Evolutionary conservation across 345 rosid genomes (phyloP), one percentile per base, ranked within the genome.

Genomic region (Hevea brasiliensis): DNA sequence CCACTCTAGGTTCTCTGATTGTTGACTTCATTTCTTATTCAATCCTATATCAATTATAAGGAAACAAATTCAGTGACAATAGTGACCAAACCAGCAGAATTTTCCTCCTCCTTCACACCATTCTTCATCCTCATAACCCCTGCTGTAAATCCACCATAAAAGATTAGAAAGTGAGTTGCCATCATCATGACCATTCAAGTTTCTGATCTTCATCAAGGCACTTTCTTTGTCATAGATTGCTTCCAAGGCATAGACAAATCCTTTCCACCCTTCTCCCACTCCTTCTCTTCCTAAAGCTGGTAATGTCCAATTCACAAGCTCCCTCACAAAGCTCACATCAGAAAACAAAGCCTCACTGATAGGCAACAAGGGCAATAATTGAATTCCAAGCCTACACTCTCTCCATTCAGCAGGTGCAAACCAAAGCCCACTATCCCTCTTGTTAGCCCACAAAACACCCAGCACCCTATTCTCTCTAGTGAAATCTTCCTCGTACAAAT

Each of bases 211-310:
- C 80, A 85, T 84, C 83, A 90, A 66, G 2, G 92, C 97, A 51
- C 81, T 80, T 50, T 82, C 91, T 79, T 79, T 85, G 66, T 89
- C 92, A 35, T 88, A 90, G 14, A 82, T 79, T 18, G 84, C 96
- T 84, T 94, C 91, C 86, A 95, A 81, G 7, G 94, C 90, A 75
- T 88, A 90, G 20, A 83, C 89, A 72, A 92, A 90, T 24, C 98
- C 98, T 84, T 92, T 94, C 98, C 98, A 94, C 20, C 97, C 96
- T 79, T 89, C 97, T 53, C 88, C 98, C 21, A 88, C 97, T 18
- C 87, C 84, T 7, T 83, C 92, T 77, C 97, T 88, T 15, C 9
- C 74, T 68, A 94, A 76, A 57, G 92, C 92, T 0, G 96, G 98
- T 21, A 82, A 41, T 3, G 95, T 82, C 98, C 97, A 94, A 0